Base-by-base conservation (phyloP, 2,329 filamentous ascomycete species). In the Fusarium albidum region DNA sequence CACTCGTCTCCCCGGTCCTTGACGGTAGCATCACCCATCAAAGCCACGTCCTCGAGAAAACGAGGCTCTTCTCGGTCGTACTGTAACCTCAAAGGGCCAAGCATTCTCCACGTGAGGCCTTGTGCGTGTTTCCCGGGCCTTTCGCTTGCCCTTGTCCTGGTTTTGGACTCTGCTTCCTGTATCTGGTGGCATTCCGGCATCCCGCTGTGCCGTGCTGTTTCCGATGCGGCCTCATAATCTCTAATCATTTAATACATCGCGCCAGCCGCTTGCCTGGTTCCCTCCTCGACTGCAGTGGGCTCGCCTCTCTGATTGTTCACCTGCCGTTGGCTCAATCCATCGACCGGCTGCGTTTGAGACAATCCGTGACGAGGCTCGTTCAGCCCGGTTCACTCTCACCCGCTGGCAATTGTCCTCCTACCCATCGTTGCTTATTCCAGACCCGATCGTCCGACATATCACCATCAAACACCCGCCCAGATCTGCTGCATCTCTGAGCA, bases 201-300 rank as follows among this genome's bases (percentile, higher is more conserved):
- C 41, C 52, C 44, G 27, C 51, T 49, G 62, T 61, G 52, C 55
- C 63, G 61, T 53, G 50, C 61, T 50, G 52, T 47, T 49, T 49
- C 52, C 48, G 52, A 69, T 68, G 66, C 64, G 55, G 55, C 48
- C 53, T 62, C 47, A 61, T 69, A 69, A 68, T 69, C 34, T 63
- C 61, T 69, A 69, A 69, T 69, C 45, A 45, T 54, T 62, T 65
- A 68, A 69, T 69, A 63, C 50, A 52, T 52, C 48, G 39, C 43
- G 55, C 57, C 62, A 49, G 43, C 52, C 55, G 53, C 43, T 48
- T 54, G 29, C 32, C 32, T 25, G 53, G 40, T 38, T 26, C 25
- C 27, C 18, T 17, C 32, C 12, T 33, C 11, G 9, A 28, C 31
- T 35, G 27, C 32, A 41, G 50, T 53, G 53, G 50, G 52, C 29